phyloP scores from a whole-genome alignment of 1,284 basidiomycete species.

The Phenoliferia sp. region DNA sequence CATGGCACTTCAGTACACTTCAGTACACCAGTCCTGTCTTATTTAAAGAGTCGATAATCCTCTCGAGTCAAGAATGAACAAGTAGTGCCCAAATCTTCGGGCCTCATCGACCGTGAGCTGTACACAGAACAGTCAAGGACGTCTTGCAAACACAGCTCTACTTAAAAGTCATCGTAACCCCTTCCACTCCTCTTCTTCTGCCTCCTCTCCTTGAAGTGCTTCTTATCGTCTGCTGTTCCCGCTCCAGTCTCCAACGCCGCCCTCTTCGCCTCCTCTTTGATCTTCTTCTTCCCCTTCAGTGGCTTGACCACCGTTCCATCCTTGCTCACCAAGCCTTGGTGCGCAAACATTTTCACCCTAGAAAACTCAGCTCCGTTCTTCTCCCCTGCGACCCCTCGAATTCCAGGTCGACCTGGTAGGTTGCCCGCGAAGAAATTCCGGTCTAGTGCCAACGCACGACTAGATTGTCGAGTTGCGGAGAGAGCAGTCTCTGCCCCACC shows the following conservation, averaged over 20 bases:
- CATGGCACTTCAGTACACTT: too few relatives aligned
- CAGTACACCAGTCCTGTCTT: too few relatives aligned
- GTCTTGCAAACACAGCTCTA: background rate
- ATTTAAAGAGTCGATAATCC: too few relatives aligned
- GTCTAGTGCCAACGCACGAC: slow-evolving; percentile 56
- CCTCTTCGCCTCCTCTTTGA: slow-evolving; percentile 41
- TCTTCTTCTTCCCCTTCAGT: slow-evolving; percentile 35
- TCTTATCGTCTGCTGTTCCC: slow-evolving; percentile 55
- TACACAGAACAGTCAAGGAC: background rate
- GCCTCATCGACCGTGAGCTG: too few relatives aligned
- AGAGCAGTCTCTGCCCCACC: slow-evolving; percentile 30
- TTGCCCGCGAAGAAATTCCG: slow-evolving; percentile 67
- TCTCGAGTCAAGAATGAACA: too few relatives aligned
- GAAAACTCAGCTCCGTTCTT: slow-evolving; percentile 55
- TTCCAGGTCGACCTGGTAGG: slow-evolving; percentile 6
- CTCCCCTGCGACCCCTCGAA: slow-evolving; percentile 28
- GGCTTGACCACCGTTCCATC: slow-evolving; percentile 59
- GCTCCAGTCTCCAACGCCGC: slow-evolving; percentile 46
- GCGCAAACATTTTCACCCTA: slow-evolving; percentile 63
- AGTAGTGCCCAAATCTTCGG: too few relatives aligned
- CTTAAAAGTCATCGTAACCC: slow-evolving; percentile 63
- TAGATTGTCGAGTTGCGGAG: slow-evolving; percentile 23
- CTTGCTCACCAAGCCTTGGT: slow-evolving; percentile 70
- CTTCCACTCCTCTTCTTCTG: slow-evolving; percentile 83
- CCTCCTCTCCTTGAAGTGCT: slow-evolving; percentile 78